Conservation (phyloP, 306 rosid species). For the Vigna mungo region DNA sequence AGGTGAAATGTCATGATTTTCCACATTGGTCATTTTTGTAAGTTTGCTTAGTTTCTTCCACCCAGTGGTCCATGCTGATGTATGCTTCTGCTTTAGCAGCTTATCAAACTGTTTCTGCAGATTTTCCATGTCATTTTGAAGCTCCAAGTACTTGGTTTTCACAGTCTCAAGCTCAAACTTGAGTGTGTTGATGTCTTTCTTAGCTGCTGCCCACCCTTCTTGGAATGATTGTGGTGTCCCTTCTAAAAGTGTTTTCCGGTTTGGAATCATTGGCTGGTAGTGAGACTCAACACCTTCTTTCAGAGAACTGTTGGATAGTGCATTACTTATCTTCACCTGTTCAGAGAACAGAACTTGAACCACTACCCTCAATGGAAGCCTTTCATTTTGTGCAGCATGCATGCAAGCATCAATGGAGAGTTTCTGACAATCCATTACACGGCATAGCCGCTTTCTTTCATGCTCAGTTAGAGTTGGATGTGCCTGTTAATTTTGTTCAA, state of each 20-base stretch:
- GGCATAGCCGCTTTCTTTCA: conserved; percentile 92
- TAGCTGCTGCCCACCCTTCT: conserved; percentile 95
- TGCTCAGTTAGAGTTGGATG: conserved; percentile 96
- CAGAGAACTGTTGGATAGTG: conserved; percentile 63
- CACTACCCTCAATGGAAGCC: conserved; percentile 93
- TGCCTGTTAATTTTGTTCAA: conserved; percentile 62
- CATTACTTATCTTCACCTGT: conserved; percentile 93
- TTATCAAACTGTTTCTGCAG: conserved; percentile 90
- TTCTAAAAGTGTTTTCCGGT: conserved; percentile 83
- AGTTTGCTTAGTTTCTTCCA: conserved; percentile 96
- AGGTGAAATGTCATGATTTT: conserved; percentile 61
- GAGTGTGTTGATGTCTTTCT: conserved; percentile 88
- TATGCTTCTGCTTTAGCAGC: conserved; percentile 78
- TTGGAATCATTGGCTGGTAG: conserved; percentile 73
- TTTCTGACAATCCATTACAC: conserved; percentile 98
- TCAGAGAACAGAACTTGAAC: conserved; percentile 97
- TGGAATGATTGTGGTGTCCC: conserved; percentile 98
- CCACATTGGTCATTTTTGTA: conserved; percentile 65
- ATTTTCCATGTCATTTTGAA: conserved; percentile 86
- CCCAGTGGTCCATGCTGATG: conserved; percentile 87
- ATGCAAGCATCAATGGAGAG: conserved; percentile 97
- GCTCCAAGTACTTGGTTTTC: conserved; percentile 83
- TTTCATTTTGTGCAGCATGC: conserved; percentile 97
- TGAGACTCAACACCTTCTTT: conserved; percentile 72
- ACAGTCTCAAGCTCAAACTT: conserved; percentile 91